Evolutionary conservation across 2,329 filamentous ascomycete genomes (phyloP).

Genomic region (Stemphylium lycopersici): DNA sequence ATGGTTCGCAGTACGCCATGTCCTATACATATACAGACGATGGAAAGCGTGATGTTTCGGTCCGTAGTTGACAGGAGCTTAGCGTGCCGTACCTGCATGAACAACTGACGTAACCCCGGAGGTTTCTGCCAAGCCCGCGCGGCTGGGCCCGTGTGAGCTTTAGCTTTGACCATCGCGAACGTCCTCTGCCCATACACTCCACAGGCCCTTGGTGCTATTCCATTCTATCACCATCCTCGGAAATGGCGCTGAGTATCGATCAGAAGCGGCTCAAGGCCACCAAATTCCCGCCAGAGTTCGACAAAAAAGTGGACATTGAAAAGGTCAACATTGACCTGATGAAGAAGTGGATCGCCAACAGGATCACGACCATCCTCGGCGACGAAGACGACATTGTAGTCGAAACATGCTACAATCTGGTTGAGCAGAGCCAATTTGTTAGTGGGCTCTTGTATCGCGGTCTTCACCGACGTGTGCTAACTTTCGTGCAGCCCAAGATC

Average conservation of each 20-base stretch:
- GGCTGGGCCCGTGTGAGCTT: constrained; percentile 17
- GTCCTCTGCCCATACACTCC: constrained; percentile 6
- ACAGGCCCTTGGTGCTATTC: background rate
- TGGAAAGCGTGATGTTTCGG: background rate
- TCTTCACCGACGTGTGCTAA: constrained; percentile 16
- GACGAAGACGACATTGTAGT: constrained; percentile 95
- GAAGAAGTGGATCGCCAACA: constrained; percentile 97
- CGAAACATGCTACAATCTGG: constrained; percentile 73
- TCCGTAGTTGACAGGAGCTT: constrained; percentile 2
- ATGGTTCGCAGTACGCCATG: background rate
- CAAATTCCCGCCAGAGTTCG: constrained; percentile 93
- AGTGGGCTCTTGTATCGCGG: constrained; percentile 45
- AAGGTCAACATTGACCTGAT: constrained; percentile 98
- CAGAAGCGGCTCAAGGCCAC: constrained; percentile 88
- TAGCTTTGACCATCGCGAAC: constrained; percentile 14
- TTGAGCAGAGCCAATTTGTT: constrained; percentile 79
- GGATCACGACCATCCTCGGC: constrained; percentile 85
- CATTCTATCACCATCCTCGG: constrained; percentile 1
- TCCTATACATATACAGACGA: background rate
- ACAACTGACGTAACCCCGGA: constrained; percentile 21
- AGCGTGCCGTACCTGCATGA: constrained; percentile 20
- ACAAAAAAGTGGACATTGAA: constrained; percentile 92
- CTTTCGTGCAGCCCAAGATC: constrained; percentile 77
- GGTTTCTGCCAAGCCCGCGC: constrained; percentile 15
- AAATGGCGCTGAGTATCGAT: constrained; percentile 84